Evolutionary conservation across 495 filamentous ascomycete genomes (phyloP).

Genomic region (Annulohypoxylon maeteangense): DNA sequence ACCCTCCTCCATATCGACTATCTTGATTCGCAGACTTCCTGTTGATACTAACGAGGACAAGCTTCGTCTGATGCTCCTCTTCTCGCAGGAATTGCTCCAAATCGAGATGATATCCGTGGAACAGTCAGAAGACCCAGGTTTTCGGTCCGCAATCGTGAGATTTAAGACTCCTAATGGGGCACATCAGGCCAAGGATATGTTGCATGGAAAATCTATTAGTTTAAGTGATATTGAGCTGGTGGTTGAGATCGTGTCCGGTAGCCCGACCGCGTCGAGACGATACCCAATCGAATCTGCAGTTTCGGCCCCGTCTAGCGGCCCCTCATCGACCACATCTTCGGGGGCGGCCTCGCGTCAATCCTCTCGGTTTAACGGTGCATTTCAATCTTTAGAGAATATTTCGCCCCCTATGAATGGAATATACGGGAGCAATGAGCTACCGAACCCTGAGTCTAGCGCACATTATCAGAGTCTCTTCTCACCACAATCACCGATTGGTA

Average conservation of each 20-base stretch:
- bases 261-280: slow-evolving; percentile 52
- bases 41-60: slow-evolving; percentile 75
- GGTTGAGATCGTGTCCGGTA: slow-evolving; percentile 74
- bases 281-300: slow-evolving; percentile 52
- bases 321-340: slow-evolving; percentile 65
- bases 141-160: slow-evolving; percentile 76
- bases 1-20: slow-evolving; percentile 48
- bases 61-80: slow-evolving; percentile 83
- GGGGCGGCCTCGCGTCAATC: slow-evolving; percentile 72
- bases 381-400: slow-evolving; percentile 77
- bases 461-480: slow-evolving; percentile 82
- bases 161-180: slow-evolving; percentile 79
- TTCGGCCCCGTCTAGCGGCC: slow-evolving; percentile 54
- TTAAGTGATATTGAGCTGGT: slow-evolving; percentile 80
- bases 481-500: slow-evolving; percentile 84
- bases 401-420: slow-evolving; percentile 69
- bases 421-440: slow-evolving; percentile 67
- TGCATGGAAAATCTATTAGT: slow-evolving; percentile 83
- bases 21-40: slow-evolving; percentile 80
- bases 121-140: slow-evolving; percentile 74
- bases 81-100: slow-evolving; percentile 82
- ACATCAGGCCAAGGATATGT: slow-evolving; percentile 76
- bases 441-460: slow-evolving; percentile 67
- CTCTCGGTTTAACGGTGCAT: slow-evolving; percentile 81
- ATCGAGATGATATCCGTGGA: slow-evolving; percentile 76